Evolutionary conservation across 495 filamentous ascomycete genomes (phyloP).

Genomic region (Aspergillus bertholletiae): DNA sequence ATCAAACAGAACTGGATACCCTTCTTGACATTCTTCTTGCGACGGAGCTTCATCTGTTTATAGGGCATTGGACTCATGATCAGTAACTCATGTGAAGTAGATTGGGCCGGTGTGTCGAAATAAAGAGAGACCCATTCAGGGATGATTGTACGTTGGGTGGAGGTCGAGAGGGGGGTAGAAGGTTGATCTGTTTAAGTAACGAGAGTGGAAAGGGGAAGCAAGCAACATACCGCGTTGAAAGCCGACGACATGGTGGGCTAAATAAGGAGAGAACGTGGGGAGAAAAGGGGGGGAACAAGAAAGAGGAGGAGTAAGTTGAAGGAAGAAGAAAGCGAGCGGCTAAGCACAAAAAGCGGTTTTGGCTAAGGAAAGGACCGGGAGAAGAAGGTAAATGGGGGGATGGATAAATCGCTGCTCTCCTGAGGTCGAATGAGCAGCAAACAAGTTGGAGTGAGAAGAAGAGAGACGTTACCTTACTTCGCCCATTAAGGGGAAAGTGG

Average conservation of each 20-base stretch:
- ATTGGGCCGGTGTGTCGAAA: conserved; percentile 1
- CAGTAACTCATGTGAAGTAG: conserved; percentile 19
- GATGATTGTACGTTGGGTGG: conserved; percentile 15
- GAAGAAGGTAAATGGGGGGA: conserved; percentile 17
- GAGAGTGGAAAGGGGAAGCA: conserved; percentile 32
- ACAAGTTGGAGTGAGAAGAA: conserved; percentile 1
- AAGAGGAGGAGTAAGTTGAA: conserved; percentile 15
- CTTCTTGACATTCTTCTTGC: conserved; percentile 99
- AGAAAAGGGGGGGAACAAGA: conserved; percentile 11
- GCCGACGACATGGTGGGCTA: conserved; percentile 57
- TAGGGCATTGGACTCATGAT: conserved; percentile 30
- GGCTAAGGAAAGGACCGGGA: conserved; percentile 19
- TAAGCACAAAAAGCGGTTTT: conserved; percentile 11
- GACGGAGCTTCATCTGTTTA: conserved; percentile 85
- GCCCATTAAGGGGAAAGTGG: conserved; percentile 18
- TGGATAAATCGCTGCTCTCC: conserved; percentile 23
- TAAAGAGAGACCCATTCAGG: conserved; percentile 5
- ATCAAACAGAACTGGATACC: conserved; percentile 99
- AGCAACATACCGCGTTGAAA: conserved; percentile 55
- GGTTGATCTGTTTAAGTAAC: conserved; percentile 29
- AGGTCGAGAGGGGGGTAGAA: conserved; percentile 29
- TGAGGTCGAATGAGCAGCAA: conserved; percentile 21
- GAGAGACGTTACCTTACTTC: conserved; percentile 7
- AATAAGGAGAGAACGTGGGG: conserved; percentile 20
- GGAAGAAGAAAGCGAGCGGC: conserved; percentile 18